Conservation (phyloP, 768 basidiomycete species). For the Heimioporus sp. region DNA sequence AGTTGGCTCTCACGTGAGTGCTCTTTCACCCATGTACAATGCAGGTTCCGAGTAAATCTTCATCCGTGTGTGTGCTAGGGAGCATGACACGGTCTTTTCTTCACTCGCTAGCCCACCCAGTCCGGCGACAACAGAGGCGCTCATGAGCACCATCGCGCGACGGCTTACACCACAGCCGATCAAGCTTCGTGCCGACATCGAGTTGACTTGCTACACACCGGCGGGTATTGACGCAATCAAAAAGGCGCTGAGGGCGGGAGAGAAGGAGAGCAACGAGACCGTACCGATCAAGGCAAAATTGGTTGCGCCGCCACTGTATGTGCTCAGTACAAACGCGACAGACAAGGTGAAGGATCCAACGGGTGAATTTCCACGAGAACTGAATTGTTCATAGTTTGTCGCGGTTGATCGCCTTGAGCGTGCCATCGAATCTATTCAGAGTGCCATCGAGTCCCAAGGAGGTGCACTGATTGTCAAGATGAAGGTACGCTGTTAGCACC, state of each 20-base stretch:
- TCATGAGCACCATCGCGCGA: slow-evolving; percentile 85
- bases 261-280: slow-evolving; percentile 79
- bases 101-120: slow-evolving; percentile 59
- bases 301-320: slow-evolving; percentile 95
- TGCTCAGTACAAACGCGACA: slow-evolving; percentile 92
- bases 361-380: background rate
- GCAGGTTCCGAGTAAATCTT: too few species aligned
- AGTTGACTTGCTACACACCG: slow-evolving; percentile 94
- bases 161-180: slow-evolving; percentile 97
- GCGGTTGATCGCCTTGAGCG: slow-evolving; percentile 92
- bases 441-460: slow-evolving; percentile 78
- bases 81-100: slow-evolving; percentile 79
- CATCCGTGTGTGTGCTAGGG: slow-evolving; percentile 36
- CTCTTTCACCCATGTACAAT: background rate
- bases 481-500: slow-evolving; percentile 56
- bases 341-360: slow-evolving; percentile 66
- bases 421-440: slow-evolving; percentile 88
- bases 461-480: slow-evolving; percentile 92
- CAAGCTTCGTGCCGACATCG: slow-evolving; percentile 97
- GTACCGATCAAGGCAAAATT: slow-evolving; percentile 97
- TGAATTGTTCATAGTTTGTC: slow-evolving; percentile 51
- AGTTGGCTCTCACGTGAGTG: slow-evolving; percentile 87
- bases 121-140: slow-evolving; percentile 54
- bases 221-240: slow-evolving; percentile 97
- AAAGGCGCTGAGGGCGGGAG: slow-evolving; percentile 85